phyloP scores from a whole-genome alignment of 73 alveolate species.

The Paramecium sexaurelia region DNA sequence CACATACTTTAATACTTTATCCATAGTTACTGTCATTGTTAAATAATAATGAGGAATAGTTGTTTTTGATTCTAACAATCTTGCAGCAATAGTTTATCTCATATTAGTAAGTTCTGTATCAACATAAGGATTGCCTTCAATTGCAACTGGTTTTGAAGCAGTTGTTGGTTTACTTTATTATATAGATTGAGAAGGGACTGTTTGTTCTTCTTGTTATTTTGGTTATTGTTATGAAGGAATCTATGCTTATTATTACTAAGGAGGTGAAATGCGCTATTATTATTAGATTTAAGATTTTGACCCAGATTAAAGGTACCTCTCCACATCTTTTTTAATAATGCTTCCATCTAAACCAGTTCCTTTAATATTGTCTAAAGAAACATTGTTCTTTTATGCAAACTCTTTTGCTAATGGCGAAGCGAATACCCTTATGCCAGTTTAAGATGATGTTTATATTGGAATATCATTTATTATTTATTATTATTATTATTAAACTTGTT shows the following conservation, averaged over 20 bases:
- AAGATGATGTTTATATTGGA: slow-evolving; percentile 53
- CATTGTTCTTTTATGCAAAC: slow-evolving; percentile 68
- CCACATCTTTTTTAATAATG: slow-evolving; percentile 82
- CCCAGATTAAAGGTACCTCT: slow-evolving; percentile 48
- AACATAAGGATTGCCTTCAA: slow-evolving; percentile 62
- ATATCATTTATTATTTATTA: neutral
- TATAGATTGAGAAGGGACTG: slow-evolving; percentile 10
- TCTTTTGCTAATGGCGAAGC: slow-evolving; percentile 81
- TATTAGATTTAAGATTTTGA: neutral
- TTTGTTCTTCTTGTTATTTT: neutral
- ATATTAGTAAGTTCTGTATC: slow-evolving; percentile 70
- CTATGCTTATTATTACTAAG: neutral
- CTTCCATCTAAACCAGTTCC: slow-evolving; percentile 94
- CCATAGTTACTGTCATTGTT: slow-evolving; percentile 75
- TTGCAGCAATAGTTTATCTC: slow-evolving; percentile 79
- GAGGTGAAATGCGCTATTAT: neutral
- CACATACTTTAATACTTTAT: slow-evolving; percentile 65
- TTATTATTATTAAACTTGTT: slow-evolving; percentile 9
- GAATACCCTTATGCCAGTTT: slow-evolving; percentile 50
- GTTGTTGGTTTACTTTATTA: neutral
- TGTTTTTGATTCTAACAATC: slow-evolving; percentile 76
- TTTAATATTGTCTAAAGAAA: slow-evolving; percentile 57
- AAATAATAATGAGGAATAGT: slow-evolving; percentile 90
- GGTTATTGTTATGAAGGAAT: neutral
- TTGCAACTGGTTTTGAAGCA: slow-evolving; percentile 39